Evolutionary conservation across 108 stramenopile genomes (phyloP).

Genomic region (Chaetoceros muelleri): DNA sequence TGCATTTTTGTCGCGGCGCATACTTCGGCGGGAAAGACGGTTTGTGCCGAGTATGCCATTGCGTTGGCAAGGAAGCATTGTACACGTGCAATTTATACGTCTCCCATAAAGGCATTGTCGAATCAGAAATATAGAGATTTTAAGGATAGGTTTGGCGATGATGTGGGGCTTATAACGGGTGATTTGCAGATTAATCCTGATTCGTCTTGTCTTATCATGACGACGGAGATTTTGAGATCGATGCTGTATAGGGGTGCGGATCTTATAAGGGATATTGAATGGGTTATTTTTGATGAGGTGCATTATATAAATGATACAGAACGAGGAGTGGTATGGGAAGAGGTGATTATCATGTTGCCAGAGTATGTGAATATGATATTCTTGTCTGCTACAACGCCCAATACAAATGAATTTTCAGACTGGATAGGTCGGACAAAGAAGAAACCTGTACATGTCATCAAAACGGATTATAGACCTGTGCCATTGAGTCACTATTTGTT

Average conservation of each 20-base stretch:
- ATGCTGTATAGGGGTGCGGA: constrained; percentile 92
- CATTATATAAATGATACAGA: constrained; percentile 87
- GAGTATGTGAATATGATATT: constrained; percentile 87
- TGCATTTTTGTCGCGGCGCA: constrained; percentile 91
- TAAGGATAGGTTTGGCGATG: constrained; percentile 57
- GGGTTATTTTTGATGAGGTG: constrained; percentile 89
- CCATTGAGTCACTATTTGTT: constrained; percentile 89
- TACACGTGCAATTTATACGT: constrained; percentile 80
- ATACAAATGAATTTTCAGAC: constrained; percentile 91
- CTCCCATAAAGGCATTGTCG: constrained; percentile 88
- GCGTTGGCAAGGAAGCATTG: constrained; percentile 65
- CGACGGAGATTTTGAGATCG: constrained; percentile 82
- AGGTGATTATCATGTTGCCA: constrained; percentile 96
- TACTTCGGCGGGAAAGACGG: constrained; percentile 92
- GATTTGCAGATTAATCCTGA: constrained; percentile 66
- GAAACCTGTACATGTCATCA: constrained; percentile 85
- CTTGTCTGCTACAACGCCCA: constrained; percentile 94
- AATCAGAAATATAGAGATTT: constrained; percentile 97
- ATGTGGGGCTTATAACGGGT: constrained; percentile 89
- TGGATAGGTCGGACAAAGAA: constrained; percentile 92
- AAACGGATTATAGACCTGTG: constrained; percentile 87
- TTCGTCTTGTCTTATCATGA: constrained; percentile 88
- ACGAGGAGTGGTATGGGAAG: constrained; percentile 90
- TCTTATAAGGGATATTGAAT: constrained; percentile 43
- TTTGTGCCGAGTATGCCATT: constrained; percentile 88